Percentiles rank a stretch among this genome's conserved stretches.
Evolutionary conservation across 768 basidiomycete genomes (phyloP).

Genomic region (Termitomyces sp.): DNA sequence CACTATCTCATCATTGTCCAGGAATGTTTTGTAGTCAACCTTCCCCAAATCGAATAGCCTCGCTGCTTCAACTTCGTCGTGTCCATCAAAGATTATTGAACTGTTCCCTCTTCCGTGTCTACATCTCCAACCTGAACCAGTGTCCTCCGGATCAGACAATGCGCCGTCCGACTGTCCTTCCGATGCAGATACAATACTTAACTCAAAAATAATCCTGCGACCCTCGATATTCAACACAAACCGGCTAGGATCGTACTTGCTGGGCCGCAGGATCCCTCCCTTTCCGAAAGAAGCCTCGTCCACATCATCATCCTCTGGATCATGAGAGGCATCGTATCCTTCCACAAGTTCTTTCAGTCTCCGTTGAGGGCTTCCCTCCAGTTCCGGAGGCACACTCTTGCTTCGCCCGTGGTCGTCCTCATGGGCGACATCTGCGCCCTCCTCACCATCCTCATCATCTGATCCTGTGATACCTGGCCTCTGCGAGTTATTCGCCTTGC

Average conservation of each 20-base stretch:
- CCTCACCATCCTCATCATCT: slow-evolving; percentile 23
- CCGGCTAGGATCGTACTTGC: slow-evolving; percentile 51
- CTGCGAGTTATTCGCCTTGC: slow-evolving; percentile 13
- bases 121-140: slow-evolving; percentile 16
- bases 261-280: slow-evolving; percentile 52
- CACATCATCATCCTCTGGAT: slow-evolving; percentile 3
- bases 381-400: slow-evolving; percentile 50
- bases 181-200: slow-evolving; percentile 50
- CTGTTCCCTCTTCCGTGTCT: slow-evolving; percentile 16
- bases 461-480: slow-evolving; percentile 11
- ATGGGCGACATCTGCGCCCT: slow-evolving; percentile 13
- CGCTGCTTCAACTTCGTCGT: slow-evolving; percentile 49
- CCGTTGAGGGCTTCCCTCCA: slow-evolving; percentile 37
- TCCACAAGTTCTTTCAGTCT: slow-evolving; percentile 24
- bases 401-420: slow-evolving; percentile 37
- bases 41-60: slow-evolving; percentile 53
- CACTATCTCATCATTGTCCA: slow-evolving; percentile 59
- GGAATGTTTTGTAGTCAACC: slow-evolving; percentile 58
- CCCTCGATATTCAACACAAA: slow-evolving; percentile 65
- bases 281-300: slow-evolving; percentile 32
- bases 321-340: slow-evolving; percentile 5
- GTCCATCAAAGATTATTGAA: slow-evolving; percentile 21
- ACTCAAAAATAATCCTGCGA: slow-evolving; percentile 58
- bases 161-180: slow-evolving; percentile 16
- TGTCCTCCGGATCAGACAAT: slow-evolving; percentile 11